A percentile compares a stretch with the other conserved stretches of the same genome.
Conservation (phyloP, 768 basidiomycete genomes). For the Russula lepida region DNA sequence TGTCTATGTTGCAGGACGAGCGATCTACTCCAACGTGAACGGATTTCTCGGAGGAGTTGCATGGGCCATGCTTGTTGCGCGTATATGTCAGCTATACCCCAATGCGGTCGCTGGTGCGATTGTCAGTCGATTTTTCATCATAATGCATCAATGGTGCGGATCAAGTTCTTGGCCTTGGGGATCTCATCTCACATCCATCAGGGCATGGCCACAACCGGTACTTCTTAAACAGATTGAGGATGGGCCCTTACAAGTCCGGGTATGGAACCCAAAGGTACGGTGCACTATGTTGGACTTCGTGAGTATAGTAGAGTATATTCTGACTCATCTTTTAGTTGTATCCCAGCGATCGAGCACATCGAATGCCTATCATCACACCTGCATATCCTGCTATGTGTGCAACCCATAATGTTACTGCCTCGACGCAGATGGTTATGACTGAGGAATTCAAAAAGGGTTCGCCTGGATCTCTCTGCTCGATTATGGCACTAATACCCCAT, state of each 20-base stretch:
- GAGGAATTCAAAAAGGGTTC: conserved; percentile 90
- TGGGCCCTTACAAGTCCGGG: conserved; percentile 84
- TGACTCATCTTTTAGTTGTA: conserved; percentile 49
- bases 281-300: not conserved
- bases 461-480: not conserved
- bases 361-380: conserved; percentile 99
- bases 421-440: conserved; percentile 93
- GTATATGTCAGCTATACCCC: conserved; percentile 98
- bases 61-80: conserved; percentile 98
- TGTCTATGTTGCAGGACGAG: conserved; percentile 51
- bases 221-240: conserved; percentile 94
- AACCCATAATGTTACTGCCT: conserved; percentile 94
- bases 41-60: conserved; percentile 98
- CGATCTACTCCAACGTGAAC: conserved; percentile 96
- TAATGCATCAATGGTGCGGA: conserved; percentile 91
- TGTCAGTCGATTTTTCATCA: conserved; percentile 96
- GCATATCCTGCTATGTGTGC: conserved; percentile 99
- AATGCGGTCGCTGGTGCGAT: conserved; percentile 91
- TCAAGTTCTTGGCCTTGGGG: not conserved
- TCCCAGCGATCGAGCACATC: conserved; percentile 85
- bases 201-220: conserved; percentile 99
- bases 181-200: conserved; percentile 28
- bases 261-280: conserved; percentile 95
- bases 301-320: too few relatives aligned
- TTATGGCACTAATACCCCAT: conserved; percentile 18